These are phyloP conservation scores for Geotrichum europaeum DNA, from an alignment of 1,139 yeast genomes.

Conservation along the genomic window DNA sequence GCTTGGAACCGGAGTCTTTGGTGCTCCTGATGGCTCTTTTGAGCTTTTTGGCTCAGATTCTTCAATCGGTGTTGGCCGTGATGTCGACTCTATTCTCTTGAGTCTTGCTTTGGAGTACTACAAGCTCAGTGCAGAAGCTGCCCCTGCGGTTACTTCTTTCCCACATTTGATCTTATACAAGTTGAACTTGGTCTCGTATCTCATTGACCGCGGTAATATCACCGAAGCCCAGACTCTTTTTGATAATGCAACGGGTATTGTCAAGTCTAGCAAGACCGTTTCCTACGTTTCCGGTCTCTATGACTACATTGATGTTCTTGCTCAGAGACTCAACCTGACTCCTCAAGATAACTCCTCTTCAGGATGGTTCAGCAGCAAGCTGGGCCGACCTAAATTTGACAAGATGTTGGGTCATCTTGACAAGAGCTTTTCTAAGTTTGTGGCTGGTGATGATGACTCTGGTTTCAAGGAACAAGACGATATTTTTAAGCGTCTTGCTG, in stretches of 20 bases:
- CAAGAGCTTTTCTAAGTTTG: constrained; percentile 68
- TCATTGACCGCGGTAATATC: constrained; percentile 57
- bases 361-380: constrained; percentile 58
- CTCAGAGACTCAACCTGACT: constrained; percentile 21
- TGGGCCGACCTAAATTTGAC: constrained; percentile 75
- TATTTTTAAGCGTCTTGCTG: constrained; percentile 58
- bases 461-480: constrained; percentile 41
- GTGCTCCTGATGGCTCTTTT: constrained; percentile 2
- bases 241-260: constrained; percentile 45
- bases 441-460: constrained; percentile 69
- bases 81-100: constrained; percentile 44
- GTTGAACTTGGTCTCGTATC: constrained; percentile 53
- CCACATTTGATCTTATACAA: constrained; percentile 50
- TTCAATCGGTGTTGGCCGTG: constrained; percentile 25
- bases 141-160: constrained; percentile 37
- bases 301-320: constrained; percentile 37
- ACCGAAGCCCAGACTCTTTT: constrained; percentile 55
- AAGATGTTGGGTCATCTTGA: constrained; percentile 85
- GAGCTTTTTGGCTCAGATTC: constrained; percentile 13
- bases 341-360: constrained; percentile 42
- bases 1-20: constrained; percentile 13
- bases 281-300: constrained; percentile 38
- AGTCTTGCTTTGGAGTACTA: constrained; percentile 70
- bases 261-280: constrained; percentile 43
- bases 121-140: constrained; percentile 19